Conservation (phyloP, 495 filamentous ascomycete genomes). For the Parathielavia appendiculata region DNA sequence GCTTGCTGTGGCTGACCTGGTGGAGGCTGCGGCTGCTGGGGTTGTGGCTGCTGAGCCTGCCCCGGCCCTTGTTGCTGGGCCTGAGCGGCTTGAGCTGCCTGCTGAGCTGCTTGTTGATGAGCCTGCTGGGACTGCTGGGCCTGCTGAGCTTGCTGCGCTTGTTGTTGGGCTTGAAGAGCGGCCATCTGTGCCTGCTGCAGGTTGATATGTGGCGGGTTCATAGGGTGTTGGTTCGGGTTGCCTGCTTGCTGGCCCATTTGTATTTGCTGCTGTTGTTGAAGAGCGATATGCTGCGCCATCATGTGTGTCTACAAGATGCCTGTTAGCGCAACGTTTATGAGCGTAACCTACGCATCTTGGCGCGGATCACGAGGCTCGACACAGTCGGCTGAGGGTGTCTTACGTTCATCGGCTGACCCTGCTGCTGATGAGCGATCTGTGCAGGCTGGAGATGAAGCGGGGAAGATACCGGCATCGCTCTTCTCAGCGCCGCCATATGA, state of each 20-base stretch:
- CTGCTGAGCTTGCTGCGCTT: constrained; percentile 43
- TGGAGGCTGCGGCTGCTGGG: constrained; percentile 32
- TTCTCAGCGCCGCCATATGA: constrained; percentile 25
- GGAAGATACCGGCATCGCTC: constrained; percentile 37
- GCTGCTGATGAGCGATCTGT: constrained; percentile 42
- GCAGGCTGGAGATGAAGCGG: constrained; percentile 45
- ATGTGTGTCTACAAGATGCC: constrained; percentile 11
- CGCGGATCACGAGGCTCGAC: constrained; percentile 14
- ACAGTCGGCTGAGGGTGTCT: constrained; percentile 23
- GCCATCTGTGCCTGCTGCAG: constrained; percentile 32
- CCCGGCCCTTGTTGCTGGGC: constrained; percentile 38
- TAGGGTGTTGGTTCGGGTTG: constrained; percentile 40
- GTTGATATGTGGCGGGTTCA: constrained; percentile 38
- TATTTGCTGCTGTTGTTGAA: constrained; percentile 39
- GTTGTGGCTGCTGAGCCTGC: constrained; percentile 32
- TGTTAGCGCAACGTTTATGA: constrained; percentile 20
- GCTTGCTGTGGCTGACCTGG: constrained; percentile 33
- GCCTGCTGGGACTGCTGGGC: constrained; percentile 40
- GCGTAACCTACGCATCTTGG: constrained; percentile 18
- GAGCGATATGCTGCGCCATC: constrained; percentile 28
- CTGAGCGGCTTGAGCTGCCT: constrained; percentile 39
- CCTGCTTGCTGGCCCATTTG: constrained; percentile 43
- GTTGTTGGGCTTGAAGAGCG: constrained; percentile 30
- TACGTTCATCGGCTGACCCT: constrained; percentile 43
- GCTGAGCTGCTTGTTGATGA: constrained; percentile 35